phyloP scores from a whole-genome alignment of 495 filamentous ascomycete species.

The Polyplosphaeria fusca region DNA sequence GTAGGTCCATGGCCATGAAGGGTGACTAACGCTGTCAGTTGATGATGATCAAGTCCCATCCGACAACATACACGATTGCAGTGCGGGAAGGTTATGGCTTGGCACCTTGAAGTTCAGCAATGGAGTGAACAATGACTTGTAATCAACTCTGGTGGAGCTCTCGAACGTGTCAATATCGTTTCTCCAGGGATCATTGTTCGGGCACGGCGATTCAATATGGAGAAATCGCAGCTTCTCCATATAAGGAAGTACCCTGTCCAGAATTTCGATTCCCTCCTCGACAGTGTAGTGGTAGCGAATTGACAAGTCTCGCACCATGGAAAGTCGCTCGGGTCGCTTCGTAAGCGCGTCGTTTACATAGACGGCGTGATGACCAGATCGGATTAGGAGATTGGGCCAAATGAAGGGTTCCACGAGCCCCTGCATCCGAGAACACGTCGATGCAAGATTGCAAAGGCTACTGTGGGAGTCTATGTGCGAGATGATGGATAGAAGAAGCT shows the following conservation, averaged over 20 bases:
- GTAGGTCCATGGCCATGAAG: conserved; percentile 19
- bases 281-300: conserved; percentile 10
- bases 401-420: conserved; percentile 24
- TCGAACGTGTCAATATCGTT: neutral
- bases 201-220: conserved; percentile 26
- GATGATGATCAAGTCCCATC: neutral
- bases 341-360: conserved; percentile 2
- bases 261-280: conserved; percentile 14
- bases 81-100: neutral
- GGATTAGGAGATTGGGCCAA: conserved; percentile 21
- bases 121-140: conserved; percentile 8
- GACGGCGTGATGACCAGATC: conserved; percentile 4
- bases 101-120: neutral
- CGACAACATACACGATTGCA: conserved; percentile 25
- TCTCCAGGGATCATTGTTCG: conserved; percentile 19
- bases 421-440: conserved; percentile 17
- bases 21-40: conserved; percentile 5
- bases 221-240: conserved; percentile 24
- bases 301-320: conserved; percentile 11
- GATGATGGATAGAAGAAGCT: conserved; percentile 28
- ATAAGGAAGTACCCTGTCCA: conserved; percentile 2
- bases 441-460: conserved; percentile 16
- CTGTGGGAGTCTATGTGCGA: conserved; percentile 21
- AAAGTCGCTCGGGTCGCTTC: neutral
- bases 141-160: conserved; percentile 17